Evolutionary conservation across 768 basidiomycete species (phyloP).

Genomic region (Pilatotrama ljubarskyi): DNA sequence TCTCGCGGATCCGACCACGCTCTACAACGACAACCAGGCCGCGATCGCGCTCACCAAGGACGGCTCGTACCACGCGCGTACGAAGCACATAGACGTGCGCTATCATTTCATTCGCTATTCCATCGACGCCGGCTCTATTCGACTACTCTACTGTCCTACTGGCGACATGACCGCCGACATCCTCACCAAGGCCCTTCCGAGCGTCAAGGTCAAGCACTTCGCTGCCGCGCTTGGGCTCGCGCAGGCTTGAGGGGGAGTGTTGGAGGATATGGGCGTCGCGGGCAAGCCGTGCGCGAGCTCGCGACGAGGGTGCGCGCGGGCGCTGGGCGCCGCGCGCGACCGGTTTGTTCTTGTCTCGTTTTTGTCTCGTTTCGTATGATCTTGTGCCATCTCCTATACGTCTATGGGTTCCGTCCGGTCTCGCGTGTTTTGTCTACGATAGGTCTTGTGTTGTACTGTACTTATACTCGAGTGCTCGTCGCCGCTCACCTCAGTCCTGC

Average conservation of each 20-base stretch:
- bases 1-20: neutral
- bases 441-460: neutral
- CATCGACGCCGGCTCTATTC: slow-evolving; percentile 27
- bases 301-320: too few species aligned
- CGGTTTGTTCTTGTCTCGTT: too few species aligned
- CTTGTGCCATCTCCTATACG: too few species aligned
- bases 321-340: too few species aligned
- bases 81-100: slow-evolving; percentile 13
- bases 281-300: slow-evolving; percentile 1
- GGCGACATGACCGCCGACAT: slow-evolving; percentile 34
- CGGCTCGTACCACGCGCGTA: slow-evolving; percentile 1
- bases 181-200: slow-evolving; percentile 35
- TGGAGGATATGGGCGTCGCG: neutral
- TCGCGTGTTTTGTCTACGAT: neutral
- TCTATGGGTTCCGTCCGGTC: too few species aligned
- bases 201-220: slow-evolving; percentile 15
- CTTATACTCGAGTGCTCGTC: neutral
- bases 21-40: neutral
- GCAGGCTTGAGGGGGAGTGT: slow-evolving; percentile 18
- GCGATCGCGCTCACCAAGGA: slow-evolving; percentile 19
- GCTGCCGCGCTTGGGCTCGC: slow-evolving; percentile 9
- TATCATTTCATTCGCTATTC: slow-evolving; percentile 7
- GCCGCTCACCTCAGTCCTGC: neutral
- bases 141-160: slow-evolving; percentile 31
- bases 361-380: too few species aligned